phyloP scores from a whole-genome alignment of 1,284 basidiomycete species.

The Trichosporon asahii region DNA sequence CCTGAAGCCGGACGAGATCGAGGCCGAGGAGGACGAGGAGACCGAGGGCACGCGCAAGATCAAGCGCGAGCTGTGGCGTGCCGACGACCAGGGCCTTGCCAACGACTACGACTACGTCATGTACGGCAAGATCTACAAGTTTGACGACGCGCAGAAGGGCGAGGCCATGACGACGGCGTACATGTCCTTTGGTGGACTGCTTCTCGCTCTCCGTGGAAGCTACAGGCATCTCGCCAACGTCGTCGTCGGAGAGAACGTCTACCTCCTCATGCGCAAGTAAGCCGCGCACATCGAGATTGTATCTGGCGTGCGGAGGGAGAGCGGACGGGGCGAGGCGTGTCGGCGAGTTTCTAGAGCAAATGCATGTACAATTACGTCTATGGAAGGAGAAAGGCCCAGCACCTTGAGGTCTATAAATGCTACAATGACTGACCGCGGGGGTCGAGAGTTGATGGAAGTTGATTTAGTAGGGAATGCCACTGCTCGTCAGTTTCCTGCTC shows the following conservation, averaged over 20 bases:
- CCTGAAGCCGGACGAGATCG: constrained; percentile 62
- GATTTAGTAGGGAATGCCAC: constrained; percentile 41
- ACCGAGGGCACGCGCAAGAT: constrained; percentile 60
- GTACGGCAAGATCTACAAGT: constrained; percentile 99
- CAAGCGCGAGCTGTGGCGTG: constrained; percentile 79
- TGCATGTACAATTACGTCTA: constrained; percentile 25
- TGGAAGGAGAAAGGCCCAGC: not conserved
- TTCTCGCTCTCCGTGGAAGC: constrained; percentile 90
- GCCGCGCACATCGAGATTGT: constrained; percentile 17
- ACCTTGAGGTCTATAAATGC: not conserved
- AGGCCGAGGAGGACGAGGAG: constrained; percentile 53
- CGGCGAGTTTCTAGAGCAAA: constrained; percentile 12
- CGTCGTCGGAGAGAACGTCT: constrained; percentile 88
- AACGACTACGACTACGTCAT: constrained; percentile 99
- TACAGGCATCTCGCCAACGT: constrained; percentile 90
- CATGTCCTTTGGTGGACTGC: constrained; percentile 90
- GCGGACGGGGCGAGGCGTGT: not conserved
- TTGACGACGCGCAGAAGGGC: constrained; percentile 75
- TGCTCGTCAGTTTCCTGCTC: constrained; percentile 13
- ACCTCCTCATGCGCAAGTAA: constrained; percentile 79
- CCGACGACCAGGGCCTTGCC: constrained; percentile 76
- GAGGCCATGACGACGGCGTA: constrained; percentile 68
- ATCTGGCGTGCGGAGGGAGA: not conserved
- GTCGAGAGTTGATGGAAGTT: not conserved
- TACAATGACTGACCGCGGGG: not conserved